These are phyloP conservation scores for Pelargonium cotyledonis DNA, from an alignment of 441 rosid species.

Conservation along the genomic window DNA sequence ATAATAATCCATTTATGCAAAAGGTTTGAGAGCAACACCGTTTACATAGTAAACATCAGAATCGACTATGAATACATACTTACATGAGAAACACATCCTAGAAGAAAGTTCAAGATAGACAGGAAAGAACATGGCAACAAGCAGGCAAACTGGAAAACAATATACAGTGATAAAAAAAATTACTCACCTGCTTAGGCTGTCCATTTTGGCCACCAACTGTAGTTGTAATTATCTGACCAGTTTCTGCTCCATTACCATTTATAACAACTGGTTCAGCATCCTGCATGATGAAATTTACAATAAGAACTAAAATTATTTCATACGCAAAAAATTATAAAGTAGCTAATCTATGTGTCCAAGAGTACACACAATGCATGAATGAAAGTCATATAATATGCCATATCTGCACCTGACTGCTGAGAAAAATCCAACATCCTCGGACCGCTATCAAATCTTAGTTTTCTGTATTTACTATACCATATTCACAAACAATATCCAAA, in stretches of 20 bases:
- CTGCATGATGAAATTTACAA: constrained; percentile 34
- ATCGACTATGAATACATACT: neutral
- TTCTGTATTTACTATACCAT: neutral
- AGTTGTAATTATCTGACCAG: constrained; percentile 86
- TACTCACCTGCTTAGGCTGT: constrained; percentile 71
- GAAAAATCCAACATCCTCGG: neutral
- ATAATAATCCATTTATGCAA: constrained; percentile 1
- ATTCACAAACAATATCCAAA: neutral
- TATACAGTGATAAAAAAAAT: neutral
- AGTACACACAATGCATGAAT: neutral
- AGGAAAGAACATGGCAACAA: neutral
- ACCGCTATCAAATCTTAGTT: neutral
- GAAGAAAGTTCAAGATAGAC: neutral
- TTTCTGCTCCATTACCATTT: constrained; percentile 84
- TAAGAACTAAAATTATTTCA: neutral
- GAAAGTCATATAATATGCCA: neutral
- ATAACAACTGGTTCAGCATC: constrained; percentile 87
- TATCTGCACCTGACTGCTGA: neutral
- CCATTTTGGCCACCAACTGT: constrained; percentile 83
- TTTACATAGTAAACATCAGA: neutral
- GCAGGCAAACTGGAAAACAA: constrained; percentile 1
- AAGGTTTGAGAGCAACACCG: neutral
- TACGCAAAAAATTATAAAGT: neutral
- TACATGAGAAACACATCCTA: neutral
- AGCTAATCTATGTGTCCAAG: neutral